Percentiles rank a stretch among this genome's conserved stretches.
Conservation (phyloP, 257 asterid genomes). For the Knoxia roxburghii region DNA sequence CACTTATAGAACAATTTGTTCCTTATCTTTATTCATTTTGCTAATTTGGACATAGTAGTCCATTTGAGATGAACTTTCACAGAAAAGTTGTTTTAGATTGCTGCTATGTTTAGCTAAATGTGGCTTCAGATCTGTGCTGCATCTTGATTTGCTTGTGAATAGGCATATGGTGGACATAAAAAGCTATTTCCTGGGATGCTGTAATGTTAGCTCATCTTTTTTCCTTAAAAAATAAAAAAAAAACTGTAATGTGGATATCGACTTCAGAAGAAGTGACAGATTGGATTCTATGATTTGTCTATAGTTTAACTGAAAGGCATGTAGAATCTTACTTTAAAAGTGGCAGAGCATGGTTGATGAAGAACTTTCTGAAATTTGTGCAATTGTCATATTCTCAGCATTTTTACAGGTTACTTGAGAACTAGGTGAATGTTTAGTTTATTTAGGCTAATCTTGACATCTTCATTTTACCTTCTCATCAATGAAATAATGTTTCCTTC, state of each 20-base stretch:
- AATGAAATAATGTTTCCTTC: too few species aligned
- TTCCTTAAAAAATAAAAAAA: too few species aligned
- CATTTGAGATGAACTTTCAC: neutral
- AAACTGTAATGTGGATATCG: neutral
- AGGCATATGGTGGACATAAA: neutral
- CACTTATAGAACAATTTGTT: too few species aligned
- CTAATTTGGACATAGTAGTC: neutral
- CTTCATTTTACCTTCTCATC: neutral
- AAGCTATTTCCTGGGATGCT: neutral
- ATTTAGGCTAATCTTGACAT: neutral
- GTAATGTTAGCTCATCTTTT: neutral
- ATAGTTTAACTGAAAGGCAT: neutral
- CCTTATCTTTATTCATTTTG: too few species aligned
- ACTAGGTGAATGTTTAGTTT: neutral
- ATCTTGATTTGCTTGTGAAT: neutral
- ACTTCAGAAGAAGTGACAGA: neutral
- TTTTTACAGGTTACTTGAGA: neutral
- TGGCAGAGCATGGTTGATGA: too few species aligned
- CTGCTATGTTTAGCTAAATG: neutral
- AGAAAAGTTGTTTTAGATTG: slow-evolving; percentile 1
- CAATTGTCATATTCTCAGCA: neutral
- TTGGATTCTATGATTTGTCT: neutral
- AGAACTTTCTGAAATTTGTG: neutral
- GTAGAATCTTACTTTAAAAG: neutral
- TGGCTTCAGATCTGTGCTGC: neutral